A percentile compares a stretch with the other conserved stretches of the same genome.
These are phyloP conservation scores for Talaromyces stipitatus DNA, from an alignment of 495 filamentous ascomycete genomes.

Conservation along the genomic window DNA sequence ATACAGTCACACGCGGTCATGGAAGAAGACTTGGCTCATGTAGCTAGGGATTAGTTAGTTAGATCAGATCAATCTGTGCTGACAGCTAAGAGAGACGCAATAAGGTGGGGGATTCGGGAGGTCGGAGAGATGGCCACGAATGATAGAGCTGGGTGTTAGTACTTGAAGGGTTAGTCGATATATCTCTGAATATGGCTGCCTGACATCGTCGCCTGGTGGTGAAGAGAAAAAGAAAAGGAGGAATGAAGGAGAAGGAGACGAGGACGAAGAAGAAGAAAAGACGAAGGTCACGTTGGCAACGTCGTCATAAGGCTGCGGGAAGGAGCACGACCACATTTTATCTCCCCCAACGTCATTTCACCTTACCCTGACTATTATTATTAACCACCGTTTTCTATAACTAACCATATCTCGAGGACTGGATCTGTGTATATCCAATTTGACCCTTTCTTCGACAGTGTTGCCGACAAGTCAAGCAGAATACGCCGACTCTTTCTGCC, in stretches of 20 bases:
- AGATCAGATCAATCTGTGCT: neutral
- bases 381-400: neutral
- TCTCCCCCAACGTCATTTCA: neutral
- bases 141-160: neutral
- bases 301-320: neutral
- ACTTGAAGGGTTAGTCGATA: neutral
- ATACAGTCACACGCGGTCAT: neutral
- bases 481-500: neutral
- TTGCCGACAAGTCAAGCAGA: neutral
- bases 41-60: neutral
- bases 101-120: neutral
- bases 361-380: neutral
- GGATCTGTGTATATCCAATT: neutral
- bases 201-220: neutral
- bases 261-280: neutral
- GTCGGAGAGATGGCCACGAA: neutral
- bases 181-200: neutral
- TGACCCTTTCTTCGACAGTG: neutral
- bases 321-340: neutral
- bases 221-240: neutral
- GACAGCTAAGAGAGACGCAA: neutral
- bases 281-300: neutral
- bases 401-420: neutral
- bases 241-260: neutral
- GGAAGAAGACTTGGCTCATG: neutral